phyloP scores from a whole-genome alignment of 306 rosid species.

The Dalbergia oliveri region DNA sequence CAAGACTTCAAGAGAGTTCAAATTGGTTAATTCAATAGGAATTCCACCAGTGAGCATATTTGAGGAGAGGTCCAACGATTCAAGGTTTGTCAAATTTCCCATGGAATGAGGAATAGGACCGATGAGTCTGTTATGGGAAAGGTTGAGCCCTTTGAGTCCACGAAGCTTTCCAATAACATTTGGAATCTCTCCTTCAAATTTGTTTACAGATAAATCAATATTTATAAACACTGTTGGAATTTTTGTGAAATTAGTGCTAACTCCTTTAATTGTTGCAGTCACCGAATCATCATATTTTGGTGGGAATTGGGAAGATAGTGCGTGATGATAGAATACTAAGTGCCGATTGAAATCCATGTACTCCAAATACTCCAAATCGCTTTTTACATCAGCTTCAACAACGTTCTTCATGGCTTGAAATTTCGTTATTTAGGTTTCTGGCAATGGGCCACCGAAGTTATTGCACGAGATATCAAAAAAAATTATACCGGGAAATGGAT shows the following conservation, averaged over 20 bases:
- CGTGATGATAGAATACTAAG: too few species aligned
- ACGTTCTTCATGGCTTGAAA: too few species aligned
- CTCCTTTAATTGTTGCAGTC: constrained; percentile 25
- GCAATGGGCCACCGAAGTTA: constrained; percentile 49
- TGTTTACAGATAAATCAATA: constrained; percentile 46
- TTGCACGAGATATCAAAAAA: constrained; percentile 40
- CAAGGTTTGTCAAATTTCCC: constrained; percentile 19
- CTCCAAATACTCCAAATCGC: too few species aligned
- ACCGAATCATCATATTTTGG: too few species aligned
- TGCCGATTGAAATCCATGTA: too few species aligned
- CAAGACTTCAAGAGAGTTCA: constrained; percentile 29
- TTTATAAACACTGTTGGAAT: not conserved
- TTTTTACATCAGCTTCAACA: too few species aligned
- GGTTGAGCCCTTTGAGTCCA: constrained; percentile 34
- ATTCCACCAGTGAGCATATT: constrained; percentile 18
- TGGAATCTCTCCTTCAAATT: constrained; percentile 47
- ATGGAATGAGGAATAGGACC: constrained; percentile 41
- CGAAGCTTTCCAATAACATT: constrained; percentile 7
- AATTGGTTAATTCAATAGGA: constrained; percentile 33
- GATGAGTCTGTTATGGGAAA: constrained; percentile 40
- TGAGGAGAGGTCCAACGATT: constrained; percentile 49
- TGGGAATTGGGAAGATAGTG: too few species aligned
- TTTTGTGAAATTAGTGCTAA: accelerated
- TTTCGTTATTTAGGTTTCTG: constrained; percentile 12
- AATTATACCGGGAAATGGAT: constrained; percentile 24